Base-by-base conservation (phyloP, 2,329 filamentous ascomycete genomes). In the Nannizziopsis barbatae region DNA sequence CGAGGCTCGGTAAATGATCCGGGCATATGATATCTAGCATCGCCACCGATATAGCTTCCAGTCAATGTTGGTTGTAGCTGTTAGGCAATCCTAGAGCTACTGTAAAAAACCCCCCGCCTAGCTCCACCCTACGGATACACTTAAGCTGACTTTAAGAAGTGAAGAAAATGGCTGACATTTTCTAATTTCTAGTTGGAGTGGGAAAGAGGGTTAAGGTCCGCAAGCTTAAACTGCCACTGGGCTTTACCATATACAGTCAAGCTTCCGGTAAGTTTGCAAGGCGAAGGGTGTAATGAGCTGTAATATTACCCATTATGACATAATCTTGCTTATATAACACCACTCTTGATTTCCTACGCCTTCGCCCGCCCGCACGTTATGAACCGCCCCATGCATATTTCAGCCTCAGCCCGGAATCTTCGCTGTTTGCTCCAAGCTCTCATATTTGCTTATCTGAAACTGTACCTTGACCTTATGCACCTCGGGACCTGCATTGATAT, bases 401-500 rank as follows among this genome's bases (percentile, higher is more conserved):
- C 17, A 14, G 17, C n/a, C 17, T 14, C 9, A 15, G 35, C 35
- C 14, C 17, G 7, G 35, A 37, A 14, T 14, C 14, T 14, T 45
- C 11, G 17, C 9, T 14, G 32, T 20, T 36, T 15, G 42, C 11
- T 7, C 6, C 17, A 7, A 5, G 31, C 32, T 5, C 8, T 36
- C 7, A n/a, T 2, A 37, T 14, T 15, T 8, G 17, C 27, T 22
- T 45, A 45, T 18, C n/a, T 22, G 42, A 45, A 37, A 45, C 42
- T 10, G 1, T 5, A 45, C 17, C 17, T 6, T 11, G 31, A 22
- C 22, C 30, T 27, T 18, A 11, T 37, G 32, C 18, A 37, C 5
- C 15, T 27, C 17, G 32, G 42, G 42, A 45, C 42, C 42, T 45
- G 42, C 42, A 14, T 45, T 44, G 22, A 27, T 27, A 12, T 18